A percentile compares a stretch with the other conserved stretches of the same genome.
Conservation (phyloP, 805 yeast species). For the Kuraishia molischiana region DNA sequence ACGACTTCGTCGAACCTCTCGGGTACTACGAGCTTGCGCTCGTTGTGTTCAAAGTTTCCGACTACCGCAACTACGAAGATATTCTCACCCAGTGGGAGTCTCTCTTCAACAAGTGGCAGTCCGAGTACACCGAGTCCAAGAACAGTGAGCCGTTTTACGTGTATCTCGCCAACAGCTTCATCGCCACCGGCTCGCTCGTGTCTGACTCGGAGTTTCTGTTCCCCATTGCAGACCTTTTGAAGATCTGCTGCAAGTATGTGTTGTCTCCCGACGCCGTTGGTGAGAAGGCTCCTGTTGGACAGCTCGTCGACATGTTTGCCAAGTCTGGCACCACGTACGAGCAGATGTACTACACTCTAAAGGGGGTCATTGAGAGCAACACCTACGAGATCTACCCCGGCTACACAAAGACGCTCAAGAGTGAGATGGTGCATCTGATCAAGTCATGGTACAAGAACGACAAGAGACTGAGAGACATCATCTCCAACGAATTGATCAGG, state of each 20-base stretch:
- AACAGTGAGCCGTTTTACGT: constrained; percentile 27
- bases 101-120: constrained; percentile 43
- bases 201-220: constrained; percentile 67
- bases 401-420: constrained; percentile 26
- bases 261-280: constrained; percentile 13
- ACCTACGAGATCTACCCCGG: constrained; percentile 41
- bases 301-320: constrained; percentile 50
- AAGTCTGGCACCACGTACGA: constrained; percentile 56
- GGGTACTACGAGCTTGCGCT: constrained; percentile 81
- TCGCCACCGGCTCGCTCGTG: constrained; percentile 46
- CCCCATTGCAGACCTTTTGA: constrained; percentile 65
- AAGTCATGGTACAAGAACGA: constrained; percentile 60
- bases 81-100: constrained; percentile 74
- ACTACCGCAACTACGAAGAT: constrained; percentile 77
- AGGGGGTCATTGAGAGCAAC: constrained; percentile 51
- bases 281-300: constrained; percentile 27
- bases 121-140: constrained; percentile 15
- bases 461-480: constrained; percentile 48
- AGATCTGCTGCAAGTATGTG: constrained; percentile 51
- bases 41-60: constrained; percentile 71
- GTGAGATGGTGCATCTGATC: constrained; percentile 57
- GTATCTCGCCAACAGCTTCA: constrained; percentile 27
- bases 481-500: constrained; percentile 35
- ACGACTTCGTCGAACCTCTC: constrained; percentile 78
- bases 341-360: constrained; percentile 54